Evolutionary conservation across 2,329 filamentous ascomycete species (phyloP), one percentile per base, ranked within the genome.

Genomic region (Escovopsis sp.): DNA sequence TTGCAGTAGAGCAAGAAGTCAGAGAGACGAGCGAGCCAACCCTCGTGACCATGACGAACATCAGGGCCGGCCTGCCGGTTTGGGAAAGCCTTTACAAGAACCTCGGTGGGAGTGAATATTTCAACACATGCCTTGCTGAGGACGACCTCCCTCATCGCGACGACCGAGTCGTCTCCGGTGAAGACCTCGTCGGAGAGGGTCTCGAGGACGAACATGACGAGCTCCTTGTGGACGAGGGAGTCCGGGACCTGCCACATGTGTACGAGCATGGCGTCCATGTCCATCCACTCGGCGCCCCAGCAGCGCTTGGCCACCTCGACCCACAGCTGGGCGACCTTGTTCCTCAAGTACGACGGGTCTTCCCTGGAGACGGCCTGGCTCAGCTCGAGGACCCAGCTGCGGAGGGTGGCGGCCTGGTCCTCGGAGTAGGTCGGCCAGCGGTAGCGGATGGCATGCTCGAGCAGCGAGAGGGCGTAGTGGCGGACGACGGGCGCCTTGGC

Each of bases 291-390:
- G 29, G 76, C 71, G n/a, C 74, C 85, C 91, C 91, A 98, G 56
- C 78, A 84, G 53, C 89, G 76, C 66, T 96, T 96, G 34, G 88
- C 87, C 41, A 94, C 71, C 60, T 96, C 91, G 7, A 88, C 84
- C 91, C 91, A 98, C 47, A 98, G 66, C 62, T 94, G 83, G 25
- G 85, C 86, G 30, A 91, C 81, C 65, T 98, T 98, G 69, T 94
- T 96, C 51, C 89, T 75, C 49, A 95, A 67, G 57, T 88, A 98
- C 29, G 73, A 61, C 3, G 86, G 84, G 56, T 96, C 89, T 15
- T 78, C 72, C 37, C 72, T 72, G 5, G 75, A 70, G 35, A 93
- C 68, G 46, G 73, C 71, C 53, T 82, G 76, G 11, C 86, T 84
- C 11, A 98, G 77, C 56, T 81, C 71, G 43, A 94, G 63, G 35